Base-by-base conservation (phyloP, 495 filamentous ascomycete species). In the Tuber microsphaerosporum region DNA sequence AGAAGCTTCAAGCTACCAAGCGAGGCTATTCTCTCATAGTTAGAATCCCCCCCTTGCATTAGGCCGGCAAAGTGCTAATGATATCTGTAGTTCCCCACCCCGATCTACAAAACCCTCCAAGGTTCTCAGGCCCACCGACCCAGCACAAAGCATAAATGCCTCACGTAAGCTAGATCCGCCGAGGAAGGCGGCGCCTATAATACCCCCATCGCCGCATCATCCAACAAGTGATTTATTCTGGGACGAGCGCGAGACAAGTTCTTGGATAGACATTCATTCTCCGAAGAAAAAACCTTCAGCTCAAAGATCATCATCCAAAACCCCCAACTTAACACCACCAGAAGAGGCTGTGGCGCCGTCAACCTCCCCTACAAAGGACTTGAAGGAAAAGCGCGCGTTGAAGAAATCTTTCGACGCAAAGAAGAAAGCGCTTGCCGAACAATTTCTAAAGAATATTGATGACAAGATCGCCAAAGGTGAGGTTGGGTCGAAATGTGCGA, bases 151-250 rank as follows among this genome's bases (percentile, higher is more conserved):
- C 12, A 73, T 75, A 2, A 17, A 34, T 2, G 42, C 61, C 31
- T 16, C 31, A 2, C 73, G 44, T 17, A 77, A 73, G 31, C 61
- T 82, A n/a, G 72, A 71, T 9, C 84, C 83, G 20, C 82, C 81
- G 3, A 81, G 79, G 69, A 81, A 81, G 70, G 84, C 82, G 56
- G 37, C 76, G 2, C 76, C 77, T n/a, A 69, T 70, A 43, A 79
- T 84, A 46, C 84, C 84, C 41, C 42, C 73, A 1, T 78, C 84
- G 2, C 80, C 82, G 19, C 81, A 81, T 61, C 88, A 90, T 69
- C 90, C 90, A 68, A 91, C 87, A 72, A 87, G 89, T 41, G 93
- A 95, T 79, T 88, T 88, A 19, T 97, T 97, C 84, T 97, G 94
- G 94, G 88, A 86, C 73, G 88, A 90, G 75, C 91, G 90, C 42